Percentiles rank a stretch among this genome's conserved stretches.
phyloP scores from a whole-genome alignment of 1,284 basidiomycete genomes.

The Gomphus bonarii region DNA sequence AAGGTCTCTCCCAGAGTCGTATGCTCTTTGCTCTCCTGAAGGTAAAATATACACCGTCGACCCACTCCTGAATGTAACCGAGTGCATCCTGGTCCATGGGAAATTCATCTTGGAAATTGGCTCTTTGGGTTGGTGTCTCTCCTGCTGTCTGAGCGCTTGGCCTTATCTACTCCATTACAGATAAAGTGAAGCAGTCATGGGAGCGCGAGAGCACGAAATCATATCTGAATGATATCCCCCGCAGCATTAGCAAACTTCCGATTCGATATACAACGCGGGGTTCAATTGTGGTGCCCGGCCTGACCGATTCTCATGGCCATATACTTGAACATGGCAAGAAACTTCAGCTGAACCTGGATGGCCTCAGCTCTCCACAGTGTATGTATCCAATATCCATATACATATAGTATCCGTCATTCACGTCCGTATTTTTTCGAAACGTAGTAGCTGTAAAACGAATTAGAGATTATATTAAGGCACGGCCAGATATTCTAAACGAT shows the following conservation, averaged over 20 bases:
- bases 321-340: slow-evolving; percentile 62
- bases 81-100: slow-evolving; percentile 50
- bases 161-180: slow-evolving; percentile 21
- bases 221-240: slow-evolving; percentile 10
- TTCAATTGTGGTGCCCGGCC: slow-evolving; percentile 54
- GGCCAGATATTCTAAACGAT: slow-evolving; percentile 44
- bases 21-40: slow-evolving; percentile 49
- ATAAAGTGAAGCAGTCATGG: slow-evolving; percentile 36
- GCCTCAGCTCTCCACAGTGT: slow-evolving; percentile 53
- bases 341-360: slow-evolving; percentile 52
- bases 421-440: not conserved
- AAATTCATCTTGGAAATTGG: slow-evolving; percentile 43
- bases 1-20: slow-evolving; percentile 22
- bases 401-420: not conserved
- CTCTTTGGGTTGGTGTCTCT: slow-evolving; percentile 37
- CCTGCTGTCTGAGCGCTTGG: slow-evolving; percentile 5
- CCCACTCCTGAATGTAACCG: slow-evolving; percentile 31
- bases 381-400: slow-evolving; percentile 4
- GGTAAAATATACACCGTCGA: slow-evolving; percentile 55
- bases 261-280: slow-evolving; percentile 42
- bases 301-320: slow-evolving; percentile 76
- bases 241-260: slow-evolving; percentile 13
- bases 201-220: not conserved
- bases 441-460: slow-evolving; percentile 54
- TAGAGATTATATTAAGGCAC: slow-evolving; percentile 48